Conservation (phyloP, 1,284 basidiomycete species). For the Sanghuangporus sanghuang region DNA sequence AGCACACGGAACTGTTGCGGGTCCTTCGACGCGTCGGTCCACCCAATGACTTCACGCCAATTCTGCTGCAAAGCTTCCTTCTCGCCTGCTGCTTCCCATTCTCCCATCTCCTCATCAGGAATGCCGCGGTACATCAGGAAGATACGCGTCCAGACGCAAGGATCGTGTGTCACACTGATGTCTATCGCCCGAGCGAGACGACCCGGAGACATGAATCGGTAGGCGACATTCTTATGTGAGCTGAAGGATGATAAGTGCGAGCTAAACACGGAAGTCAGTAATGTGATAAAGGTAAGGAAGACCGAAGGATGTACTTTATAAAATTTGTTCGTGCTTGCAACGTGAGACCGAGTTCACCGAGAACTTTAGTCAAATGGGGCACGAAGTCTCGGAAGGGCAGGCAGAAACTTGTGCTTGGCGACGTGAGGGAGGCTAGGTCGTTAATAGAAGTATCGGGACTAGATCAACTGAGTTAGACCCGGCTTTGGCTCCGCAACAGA, state of each 20-base stretch:
- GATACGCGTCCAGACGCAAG: constrained; percentile 74
- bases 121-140: constrained; percentile 80
- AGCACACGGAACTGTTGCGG: constrained; percentile 64
- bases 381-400: constrained; percentile 76
- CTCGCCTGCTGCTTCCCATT: constrained; percentile 73
- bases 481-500: background rate
- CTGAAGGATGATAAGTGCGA: constrained; percentile 69
- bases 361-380: constrained; percentile 67
- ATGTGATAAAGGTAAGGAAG: background rate
- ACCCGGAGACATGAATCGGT: constrained; percentile 73
- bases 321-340: constrained; percentile 72
- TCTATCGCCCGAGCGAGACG: constrained; percentile 79
- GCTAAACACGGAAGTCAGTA: constrained; percentile 32
- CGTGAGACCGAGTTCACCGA: constrained; percentile 76
- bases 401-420: constrained; percentile 72
- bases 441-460: constrained; percentile 15
- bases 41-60: constrained; percentile 72
- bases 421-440: constrained; percentile 34
- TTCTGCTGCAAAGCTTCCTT: constrained; percentile 75
- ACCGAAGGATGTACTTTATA: constrained; percentile 51
- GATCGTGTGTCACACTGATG: constrained; percentile 71
- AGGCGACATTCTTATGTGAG: constrained; percentile 75
- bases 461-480: background rate
- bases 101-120: constrained; percentile 67
- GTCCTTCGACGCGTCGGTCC: constrained; percentile 74